Percentiles rank a stretch among this genome's conserved stretches.
Conservation (phyloP, 345 rosid genomes). For the Citrus sp. region DNA sequence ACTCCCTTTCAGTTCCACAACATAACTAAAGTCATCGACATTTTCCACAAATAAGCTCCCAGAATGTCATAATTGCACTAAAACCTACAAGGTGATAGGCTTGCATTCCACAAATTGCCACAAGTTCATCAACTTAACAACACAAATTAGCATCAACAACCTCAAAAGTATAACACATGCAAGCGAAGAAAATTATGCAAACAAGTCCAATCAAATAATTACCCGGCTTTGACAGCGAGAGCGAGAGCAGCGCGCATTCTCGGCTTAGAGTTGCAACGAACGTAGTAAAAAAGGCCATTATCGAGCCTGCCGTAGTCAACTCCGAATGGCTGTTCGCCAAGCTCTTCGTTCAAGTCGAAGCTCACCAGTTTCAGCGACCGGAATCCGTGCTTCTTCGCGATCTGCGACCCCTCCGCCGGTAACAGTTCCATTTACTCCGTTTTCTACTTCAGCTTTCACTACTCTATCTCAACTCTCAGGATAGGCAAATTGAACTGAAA, state of each 20-base stretch:
- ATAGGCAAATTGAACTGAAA: background rate
- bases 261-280: constrained; percentile 82
- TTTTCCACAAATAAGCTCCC: background rate
- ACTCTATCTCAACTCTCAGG: background rate
- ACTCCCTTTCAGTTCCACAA: background rate
- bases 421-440: constrained; percentile 56
- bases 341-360: constrained; percentile 49
- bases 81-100: background rate
- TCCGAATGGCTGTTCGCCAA: constrained; percentile 65
- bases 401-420: constrained; percentile 53
- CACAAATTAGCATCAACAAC: background rate
- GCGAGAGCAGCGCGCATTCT: constrained; percentile 88
- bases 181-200: background rate
- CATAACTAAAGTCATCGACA: background rate
- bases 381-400: constrained; percentile 63
- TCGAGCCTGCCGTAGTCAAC: constrained; percentile 74
- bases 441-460: background rate
- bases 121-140: background rate
- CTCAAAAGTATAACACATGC: background rate
- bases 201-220: background rate
- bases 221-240: constrained; percentile 84
- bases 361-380: constrained; percentile 74
- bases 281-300: constrained; percentile 83
- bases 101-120: background rate
- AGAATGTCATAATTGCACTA: background rate